phyloP scores from a whole-genome alignment of 306 rosid genomes.

The Corylus americana region DNA sequence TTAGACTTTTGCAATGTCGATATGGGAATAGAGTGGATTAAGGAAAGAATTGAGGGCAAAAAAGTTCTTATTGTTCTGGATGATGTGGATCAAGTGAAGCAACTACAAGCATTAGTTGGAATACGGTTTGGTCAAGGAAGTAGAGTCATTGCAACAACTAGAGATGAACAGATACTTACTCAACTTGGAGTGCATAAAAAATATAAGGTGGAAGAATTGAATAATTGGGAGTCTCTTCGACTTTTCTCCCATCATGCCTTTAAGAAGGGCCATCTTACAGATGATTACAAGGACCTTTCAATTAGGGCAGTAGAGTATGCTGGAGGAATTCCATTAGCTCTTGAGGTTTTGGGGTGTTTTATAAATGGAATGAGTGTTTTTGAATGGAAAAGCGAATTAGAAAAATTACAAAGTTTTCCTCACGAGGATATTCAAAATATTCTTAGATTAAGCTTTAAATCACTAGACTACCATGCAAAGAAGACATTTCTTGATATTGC shows the following conservation, averaged over 20 bases:
- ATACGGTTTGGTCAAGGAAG: constrained; percentile 27
- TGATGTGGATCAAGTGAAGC: not conserved
- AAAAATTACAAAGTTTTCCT: constrained; percentile 31
- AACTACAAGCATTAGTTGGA: constrained; percentile 7
- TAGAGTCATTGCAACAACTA: constrained; percentile 30
- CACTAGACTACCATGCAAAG: constrained; percentile 3
- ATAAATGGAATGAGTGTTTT: constrained; percentile 8
- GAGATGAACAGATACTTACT: constrained; percentile 12
- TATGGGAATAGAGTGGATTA: not conserved
- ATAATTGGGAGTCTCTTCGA: constrained; percentile 20
- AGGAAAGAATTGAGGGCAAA: not conserved
- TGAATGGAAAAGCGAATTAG: constrained; percentile 33
- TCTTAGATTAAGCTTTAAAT: constrained; percentile 31
- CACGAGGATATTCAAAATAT: constrained; percentile 26
- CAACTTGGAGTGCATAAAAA: not conserved
- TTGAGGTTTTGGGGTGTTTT: constrained; percentile 39
- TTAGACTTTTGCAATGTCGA: not conserved
- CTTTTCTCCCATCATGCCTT: constrained; percentile 40
- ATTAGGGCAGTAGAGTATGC: constrained; percentile 13
- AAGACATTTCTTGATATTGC: constrained; percentile 46
- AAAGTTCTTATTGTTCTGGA: constrained; percentile 23
- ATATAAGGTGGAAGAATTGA: not conserved
- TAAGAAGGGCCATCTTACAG: not conserved
- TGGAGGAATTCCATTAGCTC: constrained; percentile 46
- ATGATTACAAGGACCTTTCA: constrained; percentile 14